Percentiles rank a stretch among this genome's conserved stretches.
These are phyloP conservation scores for Neopestalotiopsis sp. DNA, from an alignment of 2,329 filamentous ascomycete species.

Conservation along the genomic window DNA sequence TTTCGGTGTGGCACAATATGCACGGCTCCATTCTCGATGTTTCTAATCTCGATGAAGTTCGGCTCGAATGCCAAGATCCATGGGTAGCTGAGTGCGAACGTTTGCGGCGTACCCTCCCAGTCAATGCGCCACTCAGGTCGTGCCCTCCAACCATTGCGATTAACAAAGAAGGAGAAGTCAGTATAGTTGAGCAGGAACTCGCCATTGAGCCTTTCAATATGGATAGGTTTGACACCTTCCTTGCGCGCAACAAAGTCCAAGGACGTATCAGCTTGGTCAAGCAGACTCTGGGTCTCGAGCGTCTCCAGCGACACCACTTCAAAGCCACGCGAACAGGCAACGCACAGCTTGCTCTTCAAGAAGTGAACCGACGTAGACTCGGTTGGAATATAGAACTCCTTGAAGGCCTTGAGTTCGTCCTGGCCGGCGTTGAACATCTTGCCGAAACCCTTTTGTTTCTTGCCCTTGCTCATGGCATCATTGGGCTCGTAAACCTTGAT, in stretches of 20 bases:
- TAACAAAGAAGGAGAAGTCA: conserved; percentile 99
- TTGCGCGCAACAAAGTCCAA: conserved; percentile 95
- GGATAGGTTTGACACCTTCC: conserved; percentile 92
- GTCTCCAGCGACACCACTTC: conserved; percentile 97
- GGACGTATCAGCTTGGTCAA: conserved; percentile 97
- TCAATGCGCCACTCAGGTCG: conserved; percentile 96
- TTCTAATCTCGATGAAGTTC: conserved; percentile 95
- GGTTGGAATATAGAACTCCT: conserved; percentile 98
- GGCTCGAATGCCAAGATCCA: conserved; percentile 98
- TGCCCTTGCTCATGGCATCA: conserved; percentile 89
- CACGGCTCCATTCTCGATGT: conserved; percentile 92
- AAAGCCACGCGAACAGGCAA: conserved; percentile 93
- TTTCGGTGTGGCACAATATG: conserved; percentile 97
- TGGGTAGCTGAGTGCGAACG: conserved; percentile 92
- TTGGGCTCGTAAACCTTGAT: conserved; percentile 99
- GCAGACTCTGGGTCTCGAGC: conserved; percentile 94
- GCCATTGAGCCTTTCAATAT: conserved; percentile 95
- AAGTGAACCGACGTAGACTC: conserved; percentile 99
- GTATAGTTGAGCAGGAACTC: conserved; percentile 98
- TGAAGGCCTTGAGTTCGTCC: conserved; percentile 94
- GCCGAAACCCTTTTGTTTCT: conserved; percentile 92
- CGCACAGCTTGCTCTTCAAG: conserved; percentile 93
- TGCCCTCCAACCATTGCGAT: conserved; percentile 96
- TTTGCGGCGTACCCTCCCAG: conserved; percentile 93
- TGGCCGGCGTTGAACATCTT: conserved; percentile 95